phyloP scores from a whole-genome alignment of 345 rosid genomes.

The Adansonia digitata region DNA sequence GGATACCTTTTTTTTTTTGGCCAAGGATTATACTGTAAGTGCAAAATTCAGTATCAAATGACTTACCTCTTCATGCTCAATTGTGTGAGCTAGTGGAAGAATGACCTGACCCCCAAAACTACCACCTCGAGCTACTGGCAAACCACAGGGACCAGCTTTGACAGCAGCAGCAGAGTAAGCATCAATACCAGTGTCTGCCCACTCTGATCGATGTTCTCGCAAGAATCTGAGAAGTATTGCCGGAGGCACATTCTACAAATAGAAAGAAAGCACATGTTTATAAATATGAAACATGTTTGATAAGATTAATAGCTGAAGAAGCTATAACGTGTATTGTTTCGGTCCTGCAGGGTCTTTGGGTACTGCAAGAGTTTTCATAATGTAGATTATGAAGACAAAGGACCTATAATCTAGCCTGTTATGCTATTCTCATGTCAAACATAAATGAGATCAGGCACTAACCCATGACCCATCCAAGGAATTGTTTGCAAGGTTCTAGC shows the following conservation, averaged over 20 bases:
- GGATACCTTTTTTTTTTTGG: not conserved
- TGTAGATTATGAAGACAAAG: not conserved
- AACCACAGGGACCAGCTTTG: slow-evolving; percentile 74
- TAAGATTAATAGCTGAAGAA: not conserved
- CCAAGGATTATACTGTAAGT: not conserved
- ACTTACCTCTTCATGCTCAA: slow-evolving; percentile 91
- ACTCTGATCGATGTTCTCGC: slow-evolving; percentile 95
- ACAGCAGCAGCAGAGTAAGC: slow-evolving; percentile 93
- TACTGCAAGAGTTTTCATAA: not conserved
- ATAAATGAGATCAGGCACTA: not conserved
- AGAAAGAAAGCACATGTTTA: not conserved
- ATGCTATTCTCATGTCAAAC: not conserved
- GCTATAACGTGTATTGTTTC: not conserved
- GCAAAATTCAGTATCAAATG: not conserved
- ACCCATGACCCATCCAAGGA: not conserved
- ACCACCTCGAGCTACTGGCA: slow-evolving; percentile 74
- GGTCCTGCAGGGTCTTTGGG: not conserved
- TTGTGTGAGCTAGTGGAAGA: slow-evolving; percentile 94
- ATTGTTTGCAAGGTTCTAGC: not conserved
- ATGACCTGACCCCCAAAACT: slow-evolving; percentile 91
- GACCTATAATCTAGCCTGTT: not conserved
- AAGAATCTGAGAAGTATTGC: slow-evolving; percentile 82
- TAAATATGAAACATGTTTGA: not conserved
- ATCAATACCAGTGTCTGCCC: slow-evolving; percentile 94
- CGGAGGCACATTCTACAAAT: slow-evolving; percentile 87